Evolutionary conservation across 805 yeast genomes (phyloP).

Genomic region (Saccharomyces eubayanus): DNA sequence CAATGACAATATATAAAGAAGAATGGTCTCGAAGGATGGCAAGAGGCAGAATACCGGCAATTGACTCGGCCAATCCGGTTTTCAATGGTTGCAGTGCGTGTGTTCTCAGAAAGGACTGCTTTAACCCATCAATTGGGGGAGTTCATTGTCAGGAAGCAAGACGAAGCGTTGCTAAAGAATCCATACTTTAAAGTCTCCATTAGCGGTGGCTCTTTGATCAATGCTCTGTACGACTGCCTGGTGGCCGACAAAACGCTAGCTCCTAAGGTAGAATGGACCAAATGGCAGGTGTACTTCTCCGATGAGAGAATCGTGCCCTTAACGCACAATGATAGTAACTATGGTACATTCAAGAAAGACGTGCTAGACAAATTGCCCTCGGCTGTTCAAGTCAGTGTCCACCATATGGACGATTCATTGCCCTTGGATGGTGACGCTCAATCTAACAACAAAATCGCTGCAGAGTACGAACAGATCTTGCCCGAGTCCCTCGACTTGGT

Average conservation of each 20-base stretch:
- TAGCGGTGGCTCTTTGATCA: conserved; percentile 86
- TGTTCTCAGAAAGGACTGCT: conserved; percentile 44
- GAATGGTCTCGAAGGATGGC: neutral
- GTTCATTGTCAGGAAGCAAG: conserved; percentile 53
- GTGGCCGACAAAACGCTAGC: conserved; percentile 45
- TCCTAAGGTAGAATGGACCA: conserved; percentile 48
- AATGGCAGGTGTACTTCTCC: conserved; percentile 78
- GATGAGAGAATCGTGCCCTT: conserved; percentile 88
- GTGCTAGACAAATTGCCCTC: conserved; percentile 47
- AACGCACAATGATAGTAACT: conserved; percentile 77
- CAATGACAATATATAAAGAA: neutral
- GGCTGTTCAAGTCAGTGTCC: conserved; percentile 36
- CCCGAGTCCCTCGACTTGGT: conserved; percentile 55
- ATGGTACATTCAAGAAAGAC: conserved; percentile 61
- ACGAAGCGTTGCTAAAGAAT: conserved; percentile 41
- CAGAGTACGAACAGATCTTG: conserved; percentile 50
- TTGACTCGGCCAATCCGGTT: neutral
- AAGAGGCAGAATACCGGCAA: neutral
- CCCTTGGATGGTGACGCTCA: conserved; percentile 48
- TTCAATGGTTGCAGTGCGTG: conserved; percentile 31
- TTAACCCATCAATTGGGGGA: conserved; percentile 63
- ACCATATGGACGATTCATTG: conserved; percentile 57
- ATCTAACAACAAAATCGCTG: conserved; percentile 48
- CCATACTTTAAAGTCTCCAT: conserved; percentile 62
- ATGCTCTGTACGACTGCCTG: conserved; percentile 55